These are phyloP conservation scores for Nannochloropsis gaditana DNA, from an alignment of 108 stramenopile species.

Conservation along the genomic window DNA sequence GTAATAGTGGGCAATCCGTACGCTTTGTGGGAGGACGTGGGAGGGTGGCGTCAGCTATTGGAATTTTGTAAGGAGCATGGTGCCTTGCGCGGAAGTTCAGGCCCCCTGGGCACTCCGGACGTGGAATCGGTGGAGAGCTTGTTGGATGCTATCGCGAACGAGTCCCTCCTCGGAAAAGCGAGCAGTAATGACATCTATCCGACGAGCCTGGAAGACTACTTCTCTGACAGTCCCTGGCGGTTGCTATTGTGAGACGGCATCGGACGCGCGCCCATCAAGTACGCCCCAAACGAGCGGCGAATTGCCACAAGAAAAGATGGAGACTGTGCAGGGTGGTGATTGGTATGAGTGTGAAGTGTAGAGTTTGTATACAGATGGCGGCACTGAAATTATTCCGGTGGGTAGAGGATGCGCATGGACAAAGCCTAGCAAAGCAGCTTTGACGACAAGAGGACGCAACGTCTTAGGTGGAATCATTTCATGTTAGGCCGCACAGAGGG, in stretches of 20 bases:
- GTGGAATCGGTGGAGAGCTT: neutral
- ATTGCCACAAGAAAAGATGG: no score
- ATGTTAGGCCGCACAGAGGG: no score
- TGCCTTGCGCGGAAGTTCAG: neutral
- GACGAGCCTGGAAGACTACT: conserved; percentile 1
- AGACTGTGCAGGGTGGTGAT: no score
- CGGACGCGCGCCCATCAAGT: no score
- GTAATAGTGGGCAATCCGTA: conserved; percentile 72
- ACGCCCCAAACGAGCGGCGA: no score
- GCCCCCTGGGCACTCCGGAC: neutral
- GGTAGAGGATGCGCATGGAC: no score
- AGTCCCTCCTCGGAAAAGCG: neutral
- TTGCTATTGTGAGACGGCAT: neutral
- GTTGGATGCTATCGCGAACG: neutral
- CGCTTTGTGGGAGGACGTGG: conserved; percentile 37
- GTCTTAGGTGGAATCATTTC: no score
- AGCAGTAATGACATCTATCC: neutral
- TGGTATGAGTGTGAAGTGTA: no score
- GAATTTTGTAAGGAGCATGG: neutral
- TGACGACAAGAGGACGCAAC: no score
- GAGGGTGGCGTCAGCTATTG: neutral
- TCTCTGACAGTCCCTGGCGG: neutral
- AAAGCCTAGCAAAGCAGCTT: no score
- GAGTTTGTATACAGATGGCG: no score
- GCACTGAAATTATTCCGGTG: no score